Evolutionary conservation across 2,329 filamentous ascomycete species (phyloP), one percentile per base, ranked within the genome.

Genomic region (Sporothrix humicola): DNA sequence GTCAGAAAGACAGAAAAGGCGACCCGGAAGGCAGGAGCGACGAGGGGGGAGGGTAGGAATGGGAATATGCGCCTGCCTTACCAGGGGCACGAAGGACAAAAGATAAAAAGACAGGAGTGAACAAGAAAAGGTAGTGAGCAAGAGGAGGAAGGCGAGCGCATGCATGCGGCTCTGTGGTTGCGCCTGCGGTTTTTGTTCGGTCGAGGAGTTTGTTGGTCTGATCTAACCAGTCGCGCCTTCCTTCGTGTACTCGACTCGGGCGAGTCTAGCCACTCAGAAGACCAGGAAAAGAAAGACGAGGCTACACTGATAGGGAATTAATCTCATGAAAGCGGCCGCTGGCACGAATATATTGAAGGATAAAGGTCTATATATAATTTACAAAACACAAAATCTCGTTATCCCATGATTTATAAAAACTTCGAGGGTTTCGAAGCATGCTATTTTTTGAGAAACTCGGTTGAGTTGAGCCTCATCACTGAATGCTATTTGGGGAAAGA

Each of bases 11-110:
- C 5, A 69, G 7, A 68, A 63, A 13, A 65, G 46, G 26, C 15
- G 61, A 37, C 26, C 46, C 23, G 13, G 44, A 48, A 9, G 48
- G 46, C 63, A 69, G 26, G 48, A 54, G 66, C 66, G 9, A 31
- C 15, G 23, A n/a, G 63, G 37, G 44, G 44, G 63, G 44, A 37
- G 46, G 44, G 10, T 31, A 50, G 44, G 44, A 68, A 48, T 31
- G 4, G 44, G 59, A 37, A 66, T 66, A 66, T 31, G 46, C 65
- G 46, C 44, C 65, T n/a, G 46, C 65, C 65, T 68, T 68, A 68
- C 65, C 44, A 68, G 65, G 46, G 42, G 44, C n/a, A 23, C 61
- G 46, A 56, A 20, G n/a, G 52, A 17, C 20, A 20, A 54, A 56
- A 23, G 52, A 20, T 26, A 23, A 26, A 52, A 48, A 13, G 56